These are phyloP conservation scores for Hyaloscypha hepaticicola DNA, from an alignment of 495 filamentous ascomycete genomes.

Conservation along the genomic window DNA sequence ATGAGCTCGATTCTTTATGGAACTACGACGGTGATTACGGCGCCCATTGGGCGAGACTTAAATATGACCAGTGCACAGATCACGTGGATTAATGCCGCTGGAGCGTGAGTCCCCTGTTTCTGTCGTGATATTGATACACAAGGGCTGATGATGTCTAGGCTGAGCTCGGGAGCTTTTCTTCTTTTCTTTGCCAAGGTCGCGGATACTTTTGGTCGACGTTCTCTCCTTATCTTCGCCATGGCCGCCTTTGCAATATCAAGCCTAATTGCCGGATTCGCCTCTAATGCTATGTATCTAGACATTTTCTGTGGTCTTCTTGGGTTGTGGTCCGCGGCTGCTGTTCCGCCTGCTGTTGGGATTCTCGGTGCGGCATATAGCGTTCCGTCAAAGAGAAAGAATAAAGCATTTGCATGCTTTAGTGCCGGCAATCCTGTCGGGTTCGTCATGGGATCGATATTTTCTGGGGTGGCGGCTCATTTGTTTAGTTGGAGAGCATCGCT, in stretches of 20 bases:
- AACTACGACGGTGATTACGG: constrained; percentile 59
- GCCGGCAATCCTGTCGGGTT: constrained; percentile 72
- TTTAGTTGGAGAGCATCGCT: constrained; percentile 65
- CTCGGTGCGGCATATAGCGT: constrained; percentile 61
- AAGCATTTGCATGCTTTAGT: constrained; percentile 68
- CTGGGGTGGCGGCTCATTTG: constrained; percentile 59
- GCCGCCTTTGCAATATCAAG: constrained; percentile 54
- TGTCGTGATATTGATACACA: neutral
- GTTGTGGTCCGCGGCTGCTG: constrained; percentile 59
- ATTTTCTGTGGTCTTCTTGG: constrained; percentile 64
- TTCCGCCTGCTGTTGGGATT: constrained; percentile 66
- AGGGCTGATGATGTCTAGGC: constrained; percentile 35
- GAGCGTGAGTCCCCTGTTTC: constrained; percentile 44
- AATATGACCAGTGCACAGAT: constrained; percentile 68
- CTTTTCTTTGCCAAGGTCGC: constrained; percentile 67
- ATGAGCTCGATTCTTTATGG: constrained; percentile 61
- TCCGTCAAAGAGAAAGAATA: constrained; percentile 65
- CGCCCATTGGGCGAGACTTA: constrained; percentile 59
- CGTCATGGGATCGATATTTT: constrained; percentile 64
- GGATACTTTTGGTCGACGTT: constrained; percentile 64
- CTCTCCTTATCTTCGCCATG: constrained; percentile 62
- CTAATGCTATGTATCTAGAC: constrained; percentile 61
- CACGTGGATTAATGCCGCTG: constrained; percentile 69
- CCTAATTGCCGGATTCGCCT: constrained; percentile 60
- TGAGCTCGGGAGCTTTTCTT: constrained; percentile 64